Evolutionary conservation across 1,139 yeast species (phyloP), one percentile per base, ranked within the genome.

Genomic region (Fermentozyma sake): DNA sequence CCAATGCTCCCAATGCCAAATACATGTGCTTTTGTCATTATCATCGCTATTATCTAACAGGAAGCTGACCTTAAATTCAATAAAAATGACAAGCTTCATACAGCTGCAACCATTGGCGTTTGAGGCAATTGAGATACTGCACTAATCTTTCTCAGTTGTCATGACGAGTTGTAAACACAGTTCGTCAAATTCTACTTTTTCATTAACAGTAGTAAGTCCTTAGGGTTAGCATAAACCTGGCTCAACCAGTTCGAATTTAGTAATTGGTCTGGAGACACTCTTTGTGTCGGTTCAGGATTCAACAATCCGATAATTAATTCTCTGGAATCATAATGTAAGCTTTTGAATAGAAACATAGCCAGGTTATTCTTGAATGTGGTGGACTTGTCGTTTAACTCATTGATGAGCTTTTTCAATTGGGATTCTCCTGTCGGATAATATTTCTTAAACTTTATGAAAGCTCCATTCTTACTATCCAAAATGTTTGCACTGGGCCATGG

Each of bases 401-500:
- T 37, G 8, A 39, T 31, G 13, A 38, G 16, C 12, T 27, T 25
- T 13, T 31, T 31, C 16, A 39, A 11, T 6, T 26, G 30, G 6
- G 33, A 13, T 2, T 26, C 18, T 4, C 24, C 11, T n/a, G 14
- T 18, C 6, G 46, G 45, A 22, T 42, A 42, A 12, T 37, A 23
- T 17, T 32, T 34, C 8, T 27, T 31, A 27, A 26, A 44, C 20
- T 32, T 33, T 9, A 28, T 9, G 26, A 22, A 42, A 8, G 32
- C 28, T 11, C 31, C 32, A 20, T 40, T 47, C 22, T 31, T 31
- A 9, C 35, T 33, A 18, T 46, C 58, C 7, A 33, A 23, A 11
- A 26, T 14, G 25, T 51, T 50, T 8, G 78, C 68, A 14, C 41
- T 46, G 2, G 39, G 37, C 80, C 80, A 74, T 1, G 79, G 79